Base-by-base conservation (phyloP, 2,329 filamentous ascomycete genomes). In the Neofusicoccum parvum region DNA sequence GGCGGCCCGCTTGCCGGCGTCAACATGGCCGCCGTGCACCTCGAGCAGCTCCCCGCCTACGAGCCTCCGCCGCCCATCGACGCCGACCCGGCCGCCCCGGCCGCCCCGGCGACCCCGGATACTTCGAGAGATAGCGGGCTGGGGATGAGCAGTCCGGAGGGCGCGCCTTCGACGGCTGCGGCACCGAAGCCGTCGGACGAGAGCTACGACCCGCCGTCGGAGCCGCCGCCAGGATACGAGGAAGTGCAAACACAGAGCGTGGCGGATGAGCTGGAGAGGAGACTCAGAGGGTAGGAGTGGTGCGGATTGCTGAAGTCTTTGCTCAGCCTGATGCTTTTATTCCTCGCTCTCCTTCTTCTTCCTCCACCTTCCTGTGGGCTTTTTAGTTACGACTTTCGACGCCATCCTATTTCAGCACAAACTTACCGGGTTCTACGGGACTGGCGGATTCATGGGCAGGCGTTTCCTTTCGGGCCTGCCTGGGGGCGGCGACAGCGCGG, bases 201-300 rank as follows among this genome's bases (percentile, higher is more conserved):
- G 66, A 73, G 70, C 36, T 80, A 81, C 78, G 78, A 81, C 66
- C 80, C 80, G 79, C 92, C 72, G 72, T 88, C 79, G 50, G 94
- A 95, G 74, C 92, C 94, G 5, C 94, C 94, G 54, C 94, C 94
- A 58, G 91, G 88, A 41, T 98, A 98, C 74, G 93, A 97, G 72
- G 92, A 97, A 77, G 91, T 92, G 34, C 94, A 97, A 78, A 88
- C 92, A 74, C 87, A 92, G 70, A 91, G 90, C 67, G 84, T 94
- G 69, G 89, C 90, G 51, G 86, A 90, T 67, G 91, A 91, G 70
- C 83, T 92, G 49, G 91, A 94, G 73, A 72, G 80, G 68, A 73
- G 78, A 67, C 69, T 79, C 66, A 73, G 77, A 66, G 68, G 70
- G 17, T 64, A 68, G 15, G 34, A 45, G 70, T 68, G 60, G 23